Base-by-base conservation (phyloP, 306 rosid genomes). In the Quercus cerris region DNA sequence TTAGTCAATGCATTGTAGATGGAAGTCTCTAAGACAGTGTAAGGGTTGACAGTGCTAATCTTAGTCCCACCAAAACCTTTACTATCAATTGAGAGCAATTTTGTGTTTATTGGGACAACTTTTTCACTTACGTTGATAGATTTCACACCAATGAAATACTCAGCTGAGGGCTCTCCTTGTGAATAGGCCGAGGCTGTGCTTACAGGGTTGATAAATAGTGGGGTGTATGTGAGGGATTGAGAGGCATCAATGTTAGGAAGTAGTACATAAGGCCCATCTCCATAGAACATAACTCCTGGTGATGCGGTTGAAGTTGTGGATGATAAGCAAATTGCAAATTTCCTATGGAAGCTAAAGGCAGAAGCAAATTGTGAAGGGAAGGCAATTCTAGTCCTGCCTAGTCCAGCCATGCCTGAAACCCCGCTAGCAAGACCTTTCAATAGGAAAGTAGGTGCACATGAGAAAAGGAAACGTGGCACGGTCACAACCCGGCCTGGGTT, bases 1-100 rank as follows among this genome's bases (percentile, higher is more conserved):
- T 76, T 56, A 0, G 89, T 87, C 35, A 94, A 66, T 0, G 96
- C 91, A 57, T 82, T 85, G 86, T 61, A 89, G 6, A 94, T 89
- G 0, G 94, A 89, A 4, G 56, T 80, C 62, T 92, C 90, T 22
- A 94, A 70, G 17, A 86, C 88, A 0, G 93, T 87, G 93, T 92
- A 90, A 9, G 93, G 90, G 25, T 88, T 63, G 33, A 90, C 91
- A 0, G 94, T 86, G 78, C 98, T 94, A 12, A 94, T 85, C 83
- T 90, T 92, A 1, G 97, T 88, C 35, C 98, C 98, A 0, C 97
- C 97, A 14, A 71, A 5, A 8, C 97, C 98, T 6, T 87, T 6
- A 0, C 19, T 1, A 28, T 90, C 58, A 27, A 89, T 83, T 23
- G 86, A 62, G 46, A 92, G 73, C 75, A 92, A n/a, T 4, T 74